Evolutionary conservation across 352 stramenopile species (phyloP), one percentile per base, ranked within the genome.

Genomic region (Globisporangium polare): DNA sequence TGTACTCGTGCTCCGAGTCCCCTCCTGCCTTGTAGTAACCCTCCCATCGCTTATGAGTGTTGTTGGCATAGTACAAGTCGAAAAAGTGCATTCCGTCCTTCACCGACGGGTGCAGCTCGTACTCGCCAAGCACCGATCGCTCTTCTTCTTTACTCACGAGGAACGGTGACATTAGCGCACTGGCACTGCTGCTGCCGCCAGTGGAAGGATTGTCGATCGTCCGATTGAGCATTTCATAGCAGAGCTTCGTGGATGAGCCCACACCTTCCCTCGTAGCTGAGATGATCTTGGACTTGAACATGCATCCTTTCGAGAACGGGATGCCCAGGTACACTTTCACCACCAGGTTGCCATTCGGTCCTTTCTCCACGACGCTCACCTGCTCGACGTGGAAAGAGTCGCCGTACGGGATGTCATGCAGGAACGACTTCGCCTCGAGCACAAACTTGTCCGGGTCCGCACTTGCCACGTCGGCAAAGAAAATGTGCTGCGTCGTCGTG

Each of bases 241-340:
- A 74, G 29, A 89, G 63, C 24, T 73, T 77, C 3, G 71, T 77
- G 9, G 80, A 89, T 42, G 75, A 77, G 29, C 26, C 63, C 53
- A 89, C 77, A 24, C 79, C 78, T 49, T 89, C 82, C 13, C 74
- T 68, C 37, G 83, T 95, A 15, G 85, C 79, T 0, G 83, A 90
- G 41, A 95, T 92, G 56, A 95, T 95, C 70, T 93, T 95, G 35
- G 83, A 92, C 68, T 95, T 95, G 65, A 93, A 95, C 83, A 95
- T 92, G 58, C 86, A 95, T 5, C 86, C 86, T 52, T 92, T 95
- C 7, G 86, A 93, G 58, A 95, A 95, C 39, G 86, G 86, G 53
- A 95, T 89, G 13, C 78, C 86, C 17, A 95, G 42, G 37, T 85
- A 92, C 12, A 84, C 69, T 39, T 89, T 86, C 20, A 55, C 80